A percentile compares a stretch with the other conserved stretches of the same genome.
phyloP scores from a whole-genome alignment of 2,329 filamentous ascomycete species.

The Trichoderma sp. region DNA sequence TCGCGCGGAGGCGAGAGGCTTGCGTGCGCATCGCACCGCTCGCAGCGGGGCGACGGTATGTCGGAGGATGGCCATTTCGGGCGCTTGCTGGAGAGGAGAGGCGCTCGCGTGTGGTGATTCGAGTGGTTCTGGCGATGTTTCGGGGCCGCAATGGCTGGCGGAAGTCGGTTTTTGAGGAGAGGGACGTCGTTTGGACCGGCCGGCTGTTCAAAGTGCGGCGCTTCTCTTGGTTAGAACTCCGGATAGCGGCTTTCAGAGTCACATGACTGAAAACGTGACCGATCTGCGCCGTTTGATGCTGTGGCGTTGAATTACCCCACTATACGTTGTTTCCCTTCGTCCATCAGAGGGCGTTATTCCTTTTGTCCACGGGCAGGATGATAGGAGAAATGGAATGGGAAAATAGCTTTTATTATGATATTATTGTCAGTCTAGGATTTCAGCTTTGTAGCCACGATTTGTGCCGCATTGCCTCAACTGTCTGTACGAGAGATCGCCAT shows the following conservation, averaged over 20 bases:
- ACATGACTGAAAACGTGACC: constrained; percentile 18
- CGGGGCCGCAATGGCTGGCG: constrained; percentile 39
- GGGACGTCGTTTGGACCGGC: neutral
- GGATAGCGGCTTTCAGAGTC: constrained; percentile 25
- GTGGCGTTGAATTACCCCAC: constrained; percentile 8
- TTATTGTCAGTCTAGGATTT: neutral
- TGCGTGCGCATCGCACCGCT: constrained; percentile 45
- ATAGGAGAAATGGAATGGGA: neutral
- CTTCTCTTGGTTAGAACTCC: constrained; percentile 19
- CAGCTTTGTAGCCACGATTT: neutral
- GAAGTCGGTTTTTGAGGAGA: constrained; percentile 7
- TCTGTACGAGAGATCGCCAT: neutral
- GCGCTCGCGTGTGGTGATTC: constrained; percentile 23
- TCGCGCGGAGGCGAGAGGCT: constrained; percentile 40
- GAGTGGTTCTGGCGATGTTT: constrained; percentile 33
- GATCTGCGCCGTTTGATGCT: neutral
- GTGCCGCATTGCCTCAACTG: neutral
- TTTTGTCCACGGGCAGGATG: neutral
- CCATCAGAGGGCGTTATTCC: neutral
- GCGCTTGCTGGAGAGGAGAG: constrained; percentile 30
- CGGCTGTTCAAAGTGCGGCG: constrained; percentile 26
- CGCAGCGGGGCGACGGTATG: constrained; percentile 44
- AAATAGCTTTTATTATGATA: neutral
- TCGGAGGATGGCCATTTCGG: constrained; percentile 44
- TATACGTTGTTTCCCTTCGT: constrained; percentile 3